Base-by-base conservation (phyloP, 805 yeast species). In the Saccharomycopsis schoenii region DNA sequence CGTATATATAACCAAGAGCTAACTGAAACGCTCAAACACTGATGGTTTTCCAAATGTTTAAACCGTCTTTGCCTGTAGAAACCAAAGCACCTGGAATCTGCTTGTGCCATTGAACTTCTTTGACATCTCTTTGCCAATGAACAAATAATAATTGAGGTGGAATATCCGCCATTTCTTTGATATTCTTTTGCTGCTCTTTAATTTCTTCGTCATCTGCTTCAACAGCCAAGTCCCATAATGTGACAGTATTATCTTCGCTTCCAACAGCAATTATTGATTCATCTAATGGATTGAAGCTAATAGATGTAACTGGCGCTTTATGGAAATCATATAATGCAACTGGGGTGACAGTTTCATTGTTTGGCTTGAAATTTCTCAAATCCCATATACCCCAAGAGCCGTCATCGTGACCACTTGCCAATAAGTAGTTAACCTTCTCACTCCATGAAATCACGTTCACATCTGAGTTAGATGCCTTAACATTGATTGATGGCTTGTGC, bases 341-440 rank as follows among this genome's bases (percentile, higher is more conserved):
- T 14, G 98, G 97, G 6, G 82, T 73, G 54, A 68, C 70, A 19
- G 69, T 69, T 15, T 74, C 68, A 25, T 67, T 67, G 65, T 77
- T 72, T 67, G 85, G 81, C 66, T 86, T 80, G 80, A 94, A 83
- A 67, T 86, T 83, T 70, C 99, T 85, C 73, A 94, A 79, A 76
- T 94, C 99, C 99, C 99, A 94, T 55, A 94, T 94, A 54, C 96
- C 91, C 97, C 98, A 94, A 37, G 84, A 76, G 65, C 99, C 99
- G 72, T 92, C 97, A 73, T 94, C 99, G 71, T 94, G 97, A 67
- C 99, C 99, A 57, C 94, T 85, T 0, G 97, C 97, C 60, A 94
- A 78, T 69, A 94, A 77, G 70, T 93, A 91, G 68, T 86, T 86
- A 66, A 92, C 86, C 71, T 88, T 88, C 64, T 81, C 82, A 75